A percentile compares a stretch with the other conserved stretches of the same genome.
These are phyloP conservation scores for Aegilops tauschii DNA, from an alignment of 176 grass and related monocot species.

Conservation along the genomic window DNA sequence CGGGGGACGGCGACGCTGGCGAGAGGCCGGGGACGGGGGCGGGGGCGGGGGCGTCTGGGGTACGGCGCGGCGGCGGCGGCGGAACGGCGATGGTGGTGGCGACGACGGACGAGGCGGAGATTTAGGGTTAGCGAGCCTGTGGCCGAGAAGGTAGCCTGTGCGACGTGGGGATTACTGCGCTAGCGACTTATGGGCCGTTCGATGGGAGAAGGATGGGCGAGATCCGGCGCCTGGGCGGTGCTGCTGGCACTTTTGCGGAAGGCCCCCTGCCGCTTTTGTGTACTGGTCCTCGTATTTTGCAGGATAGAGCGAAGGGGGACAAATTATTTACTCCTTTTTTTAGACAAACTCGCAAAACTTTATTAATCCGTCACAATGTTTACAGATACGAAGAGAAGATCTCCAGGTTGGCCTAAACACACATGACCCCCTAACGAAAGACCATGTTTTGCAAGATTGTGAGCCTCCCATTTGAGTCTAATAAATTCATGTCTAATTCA, in stretches of 20 bases:
- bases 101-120: neutral
- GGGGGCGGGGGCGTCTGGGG: neutral
- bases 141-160: neutral
- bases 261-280: neutral
- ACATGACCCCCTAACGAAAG: too few relatives aligned
- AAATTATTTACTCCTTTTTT: too few relatives aligned
- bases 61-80: neutral
- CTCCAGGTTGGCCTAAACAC: too few relatives aligned
- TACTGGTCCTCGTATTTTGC: neutral
- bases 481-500: too few relatives aligned
- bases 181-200: neutral
- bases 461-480: too few relatives aligned
- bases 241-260: neutral
- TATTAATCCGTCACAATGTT: too few relatives aligned
- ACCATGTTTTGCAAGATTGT: too few relatives aligned
- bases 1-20: neutral
- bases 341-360: too few relatives aligned
- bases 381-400: too few relatives aligned
- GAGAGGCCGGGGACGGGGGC: neutral
- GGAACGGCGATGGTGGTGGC: neutral
- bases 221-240: neutral
- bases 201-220: neutral
- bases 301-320: neutral
- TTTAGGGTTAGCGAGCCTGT: neutral
- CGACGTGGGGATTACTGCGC: neutral